phyloP scores from a whole-genome alignment of 768 basidiomycete species.

The Psilocybe cubensis region DNA sequence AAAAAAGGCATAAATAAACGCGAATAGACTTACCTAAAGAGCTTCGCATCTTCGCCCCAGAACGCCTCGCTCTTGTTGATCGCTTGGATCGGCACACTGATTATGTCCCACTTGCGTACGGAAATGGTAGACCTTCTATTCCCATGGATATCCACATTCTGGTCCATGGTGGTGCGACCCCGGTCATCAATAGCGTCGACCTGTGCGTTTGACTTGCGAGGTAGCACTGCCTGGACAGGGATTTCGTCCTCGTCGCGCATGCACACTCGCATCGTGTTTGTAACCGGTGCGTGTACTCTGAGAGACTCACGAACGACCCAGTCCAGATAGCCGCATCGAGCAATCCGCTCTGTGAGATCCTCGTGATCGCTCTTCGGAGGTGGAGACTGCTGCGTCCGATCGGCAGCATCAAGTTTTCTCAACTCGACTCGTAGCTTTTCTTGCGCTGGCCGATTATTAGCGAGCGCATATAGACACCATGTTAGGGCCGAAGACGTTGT shows the following conservation, averaged over 20 bases:
- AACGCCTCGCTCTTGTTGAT: conserved; percentile 54
- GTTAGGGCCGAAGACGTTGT: conserved; percentile 51
- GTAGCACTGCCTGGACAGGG: conserved; percentile 34
- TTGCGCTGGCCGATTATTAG: conserved; percentile 50
- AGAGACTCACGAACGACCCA: conserved; percentile 62
- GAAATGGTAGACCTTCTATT: conserved; percentile 18
- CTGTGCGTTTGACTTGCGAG: neutral
- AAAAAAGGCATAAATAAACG: conserved; percentile 12
- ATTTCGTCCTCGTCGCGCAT: conserved; percentile 53
- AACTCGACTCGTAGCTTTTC: conserved; percentile 60
- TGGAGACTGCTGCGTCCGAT: conserved; percentile 52
- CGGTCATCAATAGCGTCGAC: neutral
- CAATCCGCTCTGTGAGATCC: conserved; percentile 29
- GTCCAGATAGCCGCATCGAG: conserved; percentile 66
- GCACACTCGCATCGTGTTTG: conserved; percentile 45
- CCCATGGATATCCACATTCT: conserved; percentile 22
- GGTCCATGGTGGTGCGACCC: conserved; percentile 13
- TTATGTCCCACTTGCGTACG: conserved; percentile 44
- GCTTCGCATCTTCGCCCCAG: conserved; percentile 65
- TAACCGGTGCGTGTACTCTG: conserved; percentile 57
- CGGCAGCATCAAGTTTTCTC: conserved; percentile 49
- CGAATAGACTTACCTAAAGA: conserved; percentile 54
- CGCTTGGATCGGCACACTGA: conserved; percentile 52
- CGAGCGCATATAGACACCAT: conserved; percentile 64
- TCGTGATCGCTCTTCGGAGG: conserved; percentile 36